Conservation (phyloP, 2,329 filamentous ascomycete genomes). For the Alternaria sp. region DNA sequence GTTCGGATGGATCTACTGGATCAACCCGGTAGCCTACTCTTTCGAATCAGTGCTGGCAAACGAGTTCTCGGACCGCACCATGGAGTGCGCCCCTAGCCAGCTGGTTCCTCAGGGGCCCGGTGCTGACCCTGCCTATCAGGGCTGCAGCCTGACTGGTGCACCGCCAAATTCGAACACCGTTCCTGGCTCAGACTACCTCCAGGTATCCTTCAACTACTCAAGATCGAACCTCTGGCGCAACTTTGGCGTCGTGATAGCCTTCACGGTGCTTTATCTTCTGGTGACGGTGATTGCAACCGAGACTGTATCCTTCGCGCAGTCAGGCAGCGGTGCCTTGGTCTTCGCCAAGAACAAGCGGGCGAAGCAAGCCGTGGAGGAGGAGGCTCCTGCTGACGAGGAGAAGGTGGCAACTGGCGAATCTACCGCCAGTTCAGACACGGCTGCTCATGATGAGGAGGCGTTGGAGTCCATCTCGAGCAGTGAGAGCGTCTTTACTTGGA, state of each 20-base stretch:
- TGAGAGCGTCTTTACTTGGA: slow-evolving; percentile 52
- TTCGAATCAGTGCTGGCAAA: slow-evolving; percentile 74
- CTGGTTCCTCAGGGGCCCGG: slow-evolving; percentile 67
- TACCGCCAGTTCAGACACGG: slow-evolving; percentile 33
- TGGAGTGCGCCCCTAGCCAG: slow-evolving; percentile 67
- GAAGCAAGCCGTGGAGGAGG: slow-evolving; percentile 62
- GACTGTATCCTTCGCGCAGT: slow-evolving; percentile 67
- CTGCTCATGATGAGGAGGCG: slow-evolving; percentile 39
- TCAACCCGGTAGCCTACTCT: slow-evolving; percentile 64
- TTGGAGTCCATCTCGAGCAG: slow-evolving; percentile 50
- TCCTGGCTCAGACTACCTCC: slow-evolving; percentile 63
- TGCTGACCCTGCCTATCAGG: slow-evolving; percentile 64
- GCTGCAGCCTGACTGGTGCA: slow-evolving; percentile 69
- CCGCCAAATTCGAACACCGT: slow-evolving; percentile 61
- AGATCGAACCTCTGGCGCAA: slow-evolving; percentile 72
- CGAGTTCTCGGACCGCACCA: slow-evolving; percentile 66
- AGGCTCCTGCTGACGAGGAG: slow-evolving; percentile 64
- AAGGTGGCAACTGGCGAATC: slow-evolving; percentile 53
- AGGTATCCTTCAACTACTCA: slow-evolving; percentile 64
- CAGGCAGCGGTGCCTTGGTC: slow-evolving; percentile 72
- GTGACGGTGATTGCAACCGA: slow-evolving; percentile 77
- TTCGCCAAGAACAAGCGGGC: slow-evolving; percentile 74
- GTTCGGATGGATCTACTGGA: slow-evolving; percentile 63
- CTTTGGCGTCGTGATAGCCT: slow-evolving; percentile 79
- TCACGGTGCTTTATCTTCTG: slow-evolving; percentile 75